Base-by-base conservation (phyloP, 139 green algal species). In the Deuterostichococcus epilithicus region DNA sequence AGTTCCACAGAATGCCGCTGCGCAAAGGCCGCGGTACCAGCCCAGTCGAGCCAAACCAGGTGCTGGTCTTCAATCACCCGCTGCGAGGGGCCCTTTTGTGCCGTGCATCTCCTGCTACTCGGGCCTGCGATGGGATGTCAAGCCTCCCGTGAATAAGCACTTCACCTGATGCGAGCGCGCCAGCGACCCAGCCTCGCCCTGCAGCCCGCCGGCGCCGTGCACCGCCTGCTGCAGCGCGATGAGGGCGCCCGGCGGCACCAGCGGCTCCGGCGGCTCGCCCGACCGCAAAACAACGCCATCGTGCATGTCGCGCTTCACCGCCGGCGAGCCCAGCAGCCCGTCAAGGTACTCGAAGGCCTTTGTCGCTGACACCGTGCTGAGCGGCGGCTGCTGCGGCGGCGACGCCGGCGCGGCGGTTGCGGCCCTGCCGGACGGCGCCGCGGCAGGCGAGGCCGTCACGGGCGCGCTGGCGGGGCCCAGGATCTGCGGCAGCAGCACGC, bases 401-500 rank as follows among this genome's bases (percentile, higher is more conserved):
- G n/a, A 22, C 15, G 25, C 60, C 65, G 63, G 15, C 66, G 72
- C n/a, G 4, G 37, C 66, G 72, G 39, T 28, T 35, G 42, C 58
- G 52, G 42, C 39, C 47, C 25, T 69, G 70, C 26, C n/a, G 52
- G 34, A 37, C 73, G 26, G 10, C 34, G 35, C 67, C 6, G 74
- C 34, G 38, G 39, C 69, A 28, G 36, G 63, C 42, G 33, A 82
- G 72, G 26, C 52, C 59, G 23, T n/a, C n/a, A n/a, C 70, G 28
- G 34, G 66, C 28, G 65, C 60, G 28, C 63, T 37, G 60, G n/a
- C 32, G 37, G 37, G 42, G 71, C 82, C 82, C 33, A 86, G 45
- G 35, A 81, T 39, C 66, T 86, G 81, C 33, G 81, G 81, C 74
- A 86, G 68, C 71, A 86, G 74, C 22, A 86, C 69, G 22, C 81